phyloP scores from a whole-genome alignment of 768 basidiomycete species.

The Mrakia blollopis region DNA sequence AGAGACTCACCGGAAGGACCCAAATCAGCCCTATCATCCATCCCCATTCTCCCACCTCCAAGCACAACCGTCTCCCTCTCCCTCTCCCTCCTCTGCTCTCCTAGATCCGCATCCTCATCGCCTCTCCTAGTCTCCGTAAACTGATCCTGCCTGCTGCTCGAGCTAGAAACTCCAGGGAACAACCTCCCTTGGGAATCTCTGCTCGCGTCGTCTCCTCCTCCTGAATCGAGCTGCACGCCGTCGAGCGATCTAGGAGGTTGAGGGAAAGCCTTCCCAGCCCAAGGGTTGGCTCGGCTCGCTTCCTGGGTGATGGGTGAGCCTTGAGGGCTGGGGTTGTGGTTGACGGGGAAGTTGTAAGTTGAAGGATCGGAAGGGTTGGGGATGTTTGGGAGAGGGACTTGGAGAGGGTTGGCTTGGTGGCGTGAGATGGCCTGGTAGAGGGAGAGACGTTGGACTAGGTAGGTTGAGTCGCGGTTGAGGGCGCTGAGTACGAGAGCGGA shows the following conservation, averaged over 20 bases:
- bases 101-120: background rate
- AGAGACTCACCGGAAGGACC: background rate
- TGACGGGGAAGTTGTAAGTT: background rate
- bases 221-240: background rate
- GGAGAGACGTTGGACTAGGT: background rate
- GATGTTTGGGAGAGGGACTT: background rate
- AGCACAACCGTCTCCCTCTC: background rate
- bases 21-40: background rate
- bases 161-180: background rate
- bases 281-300: conserved; percentile 7
- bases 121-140: conserved; percentile 1
- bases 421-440: conserved; percentile 8
- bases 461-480: too few species aligned
- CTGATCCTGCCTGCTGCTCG: background rate
- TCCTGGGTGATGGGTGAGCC: background rate
- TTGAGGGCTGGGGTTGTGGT: background rate
- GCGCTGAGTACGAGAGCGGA: too few species aligned
- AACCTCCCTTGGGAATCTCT: conserved; percentile 4
- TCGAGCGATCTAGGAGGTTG: background rate
- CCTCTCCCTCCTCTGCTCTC: conserved; percentile 2
- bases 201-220: background rate
- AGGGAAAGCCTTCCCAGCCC: conserved; percentile 18
- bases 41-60: background rate
- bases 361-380: conserved; percentile 4
- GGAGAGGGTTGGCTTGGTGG: background rate